A percentile compares a stretch with the other conserved stretches of the same genome.
These are phyloP conservation scores for Aspergillus transmontanensis DNA, from an alignment of 2,329 filamentous ascomycete genomes.

Conservation along the genomic window DNA sequence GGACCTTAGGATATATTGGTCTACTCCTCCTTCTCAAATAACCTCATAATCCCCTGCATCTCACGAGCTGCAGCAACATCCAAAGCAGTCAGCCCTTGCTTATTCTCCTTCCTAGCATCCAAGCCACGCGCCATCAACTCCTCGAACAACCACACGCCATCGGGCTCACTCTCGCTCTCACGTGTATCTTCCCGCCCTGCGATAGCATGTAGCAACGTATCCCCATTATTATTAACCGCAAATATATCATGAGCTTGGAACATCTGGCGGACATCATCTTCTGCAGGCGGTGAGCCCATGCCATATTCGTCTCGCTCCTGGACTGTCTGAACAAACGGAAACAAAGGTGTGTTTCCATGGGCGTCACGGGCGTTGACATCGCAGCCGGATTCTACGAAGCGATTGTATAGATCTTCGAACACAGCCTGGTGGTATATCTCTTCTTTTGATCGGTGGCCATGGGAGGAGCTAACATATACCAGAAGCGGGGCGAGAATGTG, in stretches of 20 bases:
- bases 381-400: background rate
- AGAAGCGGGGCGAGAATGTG: background rate
- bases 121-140: slow-evolving; percentile 7
- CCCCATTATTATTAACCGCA: slow-evolving; percentile 9
- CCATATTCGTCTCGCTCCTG: background rate
- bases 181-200: background rate
- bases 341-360: background rate
- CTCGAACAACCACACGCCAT: slow-evolving; percentile 6
- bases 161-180: background rate
- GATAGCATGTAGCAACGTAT: slow-evolving; percentile 12
- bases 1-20: background rate
- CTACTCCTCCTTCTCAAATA: background rate
- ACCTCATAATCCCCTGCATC: background rate
- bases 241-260: slow-evolving; percentile 7
- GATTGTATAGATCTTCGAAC: background rate
- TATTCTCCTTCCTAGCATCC: slow-evolving; percentile 13
- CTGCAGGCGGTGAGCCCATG: background rate
- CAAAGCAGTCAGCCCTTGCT: slow-evolving; percentile 12
- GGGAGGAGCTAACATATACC: background rate
- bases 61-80: background rate
- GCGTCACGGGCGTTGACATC: background rate
- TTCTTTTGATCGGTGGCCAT: background rate
- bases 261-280: background rate
- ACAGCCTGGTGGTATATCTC: background rate
- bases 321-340: background rate